Evolutionary conservation across 805 yeast genomes (phyloP), one percentile per base, ranked within the genome.

Genomic region (Nakazawaea ambrosiae): DNA sequence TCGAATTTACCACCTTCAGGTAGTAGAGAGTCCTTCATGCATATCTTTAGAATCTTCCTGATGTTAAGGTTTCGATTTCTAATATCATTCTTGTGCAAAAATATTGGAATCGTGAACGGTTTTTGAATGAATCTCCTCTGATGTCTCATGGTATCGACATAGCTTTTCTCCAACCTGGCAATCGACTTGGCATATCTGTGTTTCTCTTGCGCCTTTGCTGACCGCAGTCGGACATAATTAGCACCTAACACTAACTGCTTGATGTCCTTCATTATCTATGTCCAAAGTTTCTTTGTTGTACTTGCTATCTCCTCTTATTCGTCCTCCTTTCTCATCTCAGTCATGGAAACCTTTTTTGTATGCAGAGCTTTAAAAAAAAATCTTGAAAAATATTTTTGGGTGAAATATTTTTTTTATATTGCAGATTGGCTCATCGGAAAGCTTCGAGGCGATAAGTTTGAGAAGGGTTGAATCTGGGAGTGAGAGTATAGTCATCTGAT

Each of bases 1-100:
- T 6, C 24, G 29, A 31, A 37, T 11, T 16, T 7, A 11, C 19
- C 27, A 27, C 20, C 20, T 4, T 31, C 22, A 7, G 31, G 27
- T 12, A 14, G 16, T 6, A 33, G 12, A 15, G 25, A 4, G 27
- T 39, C 42, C 14, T 31, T 31, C 36, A 39, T 31, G 6, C 34
- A 5, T 4, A 39, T 27, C 29, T 39, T 39, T 6, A 33, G 11
- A 9, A 34, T 11, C 20, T 34, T 39, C 5, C 30, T 15, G 15
- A 39, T 20, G 27, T 39, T 39, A 3, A 39, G 8, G 27, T 39
- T 39, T 12, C 15, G 10, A 17, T 34, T 30, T 11, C 11, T 8
- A 3, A 34, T 23, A 25, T 39, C 42, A 26, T 23, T 39, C 22
- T 31, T 25, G 24, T 39, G 42, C 12, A 39, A 22, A 5, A 39